phyloP scores from a whole-genome alignment of 768 basidiomycete species.

The Porphyrellus cyaneotinctus region DNA sequence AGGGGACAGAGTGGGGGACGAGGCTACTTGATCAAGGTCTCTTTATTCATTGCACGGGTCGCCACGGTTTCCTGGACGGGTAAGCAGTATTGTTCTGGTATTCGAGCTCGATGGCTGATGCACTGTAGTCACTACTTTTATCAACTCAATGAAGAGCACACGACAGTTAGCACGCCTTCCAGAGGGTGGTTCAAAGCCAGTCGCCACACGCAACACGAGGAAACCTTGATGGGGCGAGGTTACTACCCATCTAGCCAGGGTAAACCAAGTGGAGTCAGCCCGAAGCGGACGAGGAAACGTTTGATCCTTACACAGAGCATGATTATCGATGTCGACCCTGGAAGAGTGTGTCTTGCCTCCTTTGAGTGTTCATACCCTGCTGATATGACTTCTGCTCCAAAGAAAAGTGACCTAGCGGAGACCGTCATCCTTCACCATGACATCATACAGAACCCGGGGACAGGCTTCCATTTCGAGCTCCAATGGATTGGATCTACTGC shows the following conservation, averaged over 20 bases:
- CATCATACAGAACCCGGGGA: conserved; percentile 91
- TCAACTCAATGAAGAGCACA: conserved; percentile 72
- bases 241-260: conserved; percentile 36
- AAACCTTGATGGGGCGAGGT: conserved; percentile 33
- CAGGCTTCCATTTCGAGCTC: conserved; percentile 94
- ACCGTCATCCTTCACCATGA: conserved; percentile 88
- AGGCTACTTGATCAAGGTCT: conserved; percentile 77
- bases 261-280: conserved; percentile 35
- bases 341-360: conserved; percentile 48
- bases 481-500: conserved; percentile 97
- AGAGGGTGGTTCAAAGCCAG: conserved; percentile 62
- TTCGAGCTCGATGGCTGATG: conserved; percentile 3
- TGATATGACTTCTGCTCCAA: conserved; percentile 15
- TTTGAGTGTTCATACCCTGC: background rate
- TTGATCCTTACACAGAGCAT: conserved; percentile 84
- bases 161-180: conserved; percentile 60
- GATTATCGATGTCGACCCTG: conserved; percentile 82
- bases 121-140: conserved; percentile 80
- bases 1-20: conserved; percentile 75
- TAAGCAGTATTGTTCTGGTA: conserved; percentile 32
- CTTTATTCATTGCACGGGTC: conserved; percentile 76
- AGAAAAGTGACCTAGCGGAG: conserved; percentile 87
- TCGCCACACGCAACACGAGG: conserved; percentile 43
- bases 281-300: conserved; percentile 51
- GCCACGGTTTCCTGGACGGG: conserved; percentile 88